Conservation (phyloP, 352 stramenopile genomes). For the Globisporangium rhizosaccharum region DNA sequence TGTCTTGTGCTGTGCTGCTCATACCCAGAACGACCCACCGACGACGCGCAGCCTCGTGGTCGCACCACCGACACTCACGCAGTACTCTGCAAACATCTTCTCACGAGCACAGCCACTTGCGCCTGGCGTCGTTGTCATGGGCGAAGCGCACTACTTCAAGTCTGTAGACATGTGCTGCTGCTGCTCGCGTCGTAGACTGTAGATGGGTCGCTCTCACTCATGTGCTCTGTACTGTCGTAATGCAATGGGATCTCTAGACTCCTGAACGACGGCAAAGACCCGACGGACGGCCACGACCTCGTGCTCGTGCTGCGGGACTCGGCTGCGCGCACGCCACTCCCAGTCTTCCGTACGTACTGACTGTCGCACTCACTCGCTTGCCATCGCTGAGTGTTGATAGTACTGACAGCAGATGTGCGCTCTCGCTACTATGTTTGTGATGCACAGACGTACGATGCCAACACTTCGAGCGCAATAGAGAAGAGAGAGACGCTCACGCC, state of each 20-base stretch:
- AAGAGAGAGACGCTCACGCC: too few species aligned
- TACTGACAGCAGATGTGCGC: too few species aligned
- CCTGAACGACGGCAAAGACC: conserved; percentile 51
- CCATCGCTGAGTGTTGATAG: neutral
- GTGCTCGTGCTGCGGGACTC: conserved; percentile 65
- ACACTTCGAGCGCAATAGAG: too few species aligned
- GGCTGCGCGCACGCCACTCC: conserved; percentile 30
- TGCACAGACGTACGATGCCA: too few species aligned
- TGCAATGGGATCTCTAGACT: conserved; percentile 18
- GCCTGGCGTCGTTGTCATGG: conserved; percentile 29
- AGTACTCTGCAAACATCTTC: conserved; percentile 80
- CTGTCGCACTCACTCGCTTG: too few species aligned
- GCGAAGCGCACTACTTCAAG: conserved; percentile 53
- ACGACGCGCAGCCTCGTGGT: conserved; percentile 54
- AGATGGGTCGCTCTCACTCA: neutral
- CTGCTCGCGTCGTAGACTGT: neutral
- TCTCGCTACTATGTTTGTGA: too few species aligned
- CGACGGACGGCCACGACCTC: conserved; percentile 39
- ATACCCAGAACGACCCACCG: conserved; percentile 61
- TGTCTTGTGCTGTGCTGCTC: too few species aligned
- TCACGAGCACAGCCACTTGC: conserved; percentile 32
- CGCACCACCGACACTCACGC: conserved; percentile 58
- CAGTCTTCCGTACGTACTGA: conserved; percentile 21
- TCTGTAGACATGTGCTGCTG: conserved; percentile 10
- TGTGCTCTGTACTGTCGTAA: neutral